Conservation (phyloP, 2,329 filamentous ascomycete species). For the Chalaropsis ovoidea region DNA sequence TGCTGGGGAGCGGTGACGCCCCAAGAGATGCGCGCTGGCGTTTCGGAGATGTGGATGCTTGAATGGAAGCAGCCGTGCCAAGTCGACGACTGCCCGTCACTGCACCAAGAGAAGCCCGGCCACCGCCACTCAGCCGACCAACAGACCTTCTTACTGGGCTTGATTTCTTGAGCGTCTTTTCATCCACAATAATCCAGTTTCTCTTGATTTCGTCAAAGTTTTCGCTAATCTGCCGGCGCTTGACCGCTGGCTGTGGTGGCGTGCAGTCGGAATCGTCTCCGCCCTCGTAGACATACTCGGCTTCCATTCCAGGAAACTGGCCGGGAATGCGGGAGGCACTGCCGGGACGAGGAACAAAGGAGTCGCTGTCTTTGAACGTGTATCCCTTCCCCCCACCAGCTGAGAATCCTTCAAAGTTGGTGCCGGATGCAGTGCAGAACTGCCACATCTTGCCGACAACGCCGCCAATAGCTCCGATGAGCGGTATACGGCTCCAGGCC, state of each 20-base stretch:
- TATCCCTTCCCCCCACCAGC: conserved; percentile 73
- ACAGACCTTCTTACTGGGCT: not conserved
- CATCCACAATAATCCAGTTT: conserved; percentile 62
- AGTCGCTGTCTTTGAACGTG: conserved; percentile 37
- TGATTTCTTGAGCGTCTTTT: conserved; percentile 26
- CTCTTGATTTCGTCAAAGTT: conserved; percentile 47
- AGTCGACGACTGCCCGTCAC: conserved; percentile 1
- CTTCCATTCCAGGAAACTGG: conserved; percentile 25
- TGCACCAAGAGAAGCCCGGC: not conserved
- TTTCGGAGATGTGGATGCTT: conserved; percentile 10
- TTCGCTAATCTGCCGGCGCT: conserved; percentile 45
- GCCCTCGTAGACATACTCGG: conserved; percentile 26
- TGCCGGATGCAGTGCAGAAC: conserved; percentile 57
- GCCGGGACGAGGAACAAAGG: conserved; percentile 24
- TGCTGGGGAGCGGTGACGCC: not conserved
- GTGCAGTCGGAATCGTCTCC: conserved; percentile 34
- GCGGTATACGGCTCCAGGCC: conserved; percentile 45
- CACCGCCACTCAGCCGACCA: not conserved
- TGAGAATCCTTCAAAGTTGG: conserved; percentile 70
- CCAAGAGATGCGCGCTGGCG: not conserved
- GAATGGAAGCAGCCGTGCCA: conserved; percentile 27
- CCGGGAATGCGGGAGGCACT: conserved; percentile 24
- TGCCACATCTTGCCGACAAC: conserved; percentile 72
- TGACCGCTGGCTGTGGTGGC: conserved; percentile 39
- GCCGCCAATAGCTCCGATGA: conserved; percentile 50